phyloP scores from a whole-genome alignment of 345 rosid species.

The Bretschneidera sinensis region DNA sequence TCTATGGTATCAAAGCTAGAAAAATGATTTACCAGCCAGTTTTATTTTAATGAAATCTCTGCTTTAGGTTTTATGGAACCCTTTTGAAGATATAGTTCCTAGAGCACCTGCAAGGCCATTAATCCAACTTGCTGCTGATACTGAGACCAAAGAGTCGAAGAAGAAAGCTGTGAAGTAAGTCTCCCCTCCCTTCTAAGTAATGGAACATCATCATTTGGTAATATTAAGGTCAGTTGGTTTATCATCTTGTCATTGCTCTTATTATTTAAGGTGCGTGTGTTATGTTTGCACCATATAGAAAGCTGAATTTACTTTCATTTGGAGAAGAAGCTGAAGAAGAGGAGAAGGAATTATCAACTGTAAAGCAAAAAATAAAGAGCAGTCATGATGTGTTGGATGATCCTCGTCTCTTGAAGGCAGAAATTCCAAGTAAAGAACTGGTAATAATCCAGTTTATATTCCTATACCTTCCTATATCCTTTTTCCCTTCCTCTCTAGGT shows the following conservation, averaged over 20 bases:
- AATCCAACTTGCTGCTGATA: conserved; percentile 29
- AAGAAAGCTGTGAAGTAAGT: conserved; percentile 80
- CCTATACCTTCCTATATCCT: neutral
- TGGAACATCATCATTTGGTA: conserved; percentile 5
- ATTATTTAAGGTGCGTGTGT: conserved; percentile 18
- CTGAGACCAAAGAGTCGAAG: conserved; percentile 50
- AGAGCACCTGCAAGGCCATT: conserved; percentile 38
- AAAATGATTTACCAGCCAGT: neutral
- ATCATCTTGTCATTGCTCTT: neutral
- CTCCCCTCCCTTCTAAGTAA: neutral
- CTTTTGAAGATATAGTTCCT: conserved; percentile 92
- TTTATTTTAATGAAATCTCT: neutral
- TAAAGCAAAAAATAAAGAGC: conserved; percentile 81
- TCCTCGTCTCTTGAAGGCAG: conserved; percentile 82
- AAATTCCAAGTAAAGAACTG: conserved; percentile 37
- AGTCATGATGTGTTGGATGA: conserved; percentile 94
- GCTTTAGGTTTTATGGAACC: conserved; percentile 81
- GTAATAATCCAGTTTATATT: conserved; percentile 26
- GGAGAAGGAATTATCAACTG: conserved; percentile 70
- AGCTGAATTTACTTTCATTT: conserved; percentile 84
- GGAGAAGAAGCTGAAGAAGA: conserved; percentile 99
- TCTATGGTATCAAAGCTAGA: neutral
- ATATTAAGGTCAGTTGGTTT: neutral
- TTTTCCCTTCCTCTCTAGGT: neutral
- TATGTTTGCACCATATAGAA: conserved; percentile 47